A percentile compares a stretch with the other conserved stretches of the same genome.
phyloP scores from a whole-genome alignment of 2,329 filamentous ascomycete species.

The Cercospora janseana region DNA sequence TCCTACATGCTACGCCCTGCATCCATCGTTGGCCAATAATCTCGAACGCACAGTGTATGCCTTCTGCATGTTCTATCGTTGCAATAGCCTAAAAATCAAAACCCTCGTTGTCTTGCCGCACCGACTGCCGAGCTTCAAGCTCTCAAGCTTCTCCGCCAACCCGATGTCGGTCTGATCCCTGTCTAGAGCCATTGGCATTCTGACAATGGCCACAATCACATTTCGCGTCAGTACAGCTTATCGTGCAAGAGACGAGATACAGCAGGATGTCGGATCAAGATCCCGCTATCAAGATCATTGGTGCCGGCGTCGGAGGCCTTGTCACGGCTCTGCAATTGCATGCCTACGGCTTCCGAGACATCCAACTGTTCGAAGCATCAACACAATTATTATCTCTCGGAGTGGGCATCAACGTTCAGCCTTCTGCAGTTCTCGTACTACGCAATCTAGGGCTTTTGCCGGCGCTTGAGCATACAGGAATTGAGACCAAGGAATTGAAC shows the following conservation, averaged over 20 bases:
- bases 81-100: background rate
- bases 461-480: slow-evolving; percentile 42
- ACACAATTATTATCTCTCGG: slow-evolving; percentile 45
- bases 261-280: slow-evolving; percentile 10
- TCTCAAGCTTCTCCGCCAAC: slow-evolving; percentile 4
- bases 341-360: slow-evolving; percentile 50
- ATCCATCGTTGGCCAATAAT: too few relatives aligned
- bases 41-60: too few relatives aligned
- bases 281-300: slow-evolving; percentile 46
- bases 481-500: slow-evolving; percentile 46
- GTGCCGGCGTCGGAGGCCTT: slow-evolving; percentile 53
- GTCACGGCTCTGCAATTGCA: slow-evolving; percentile 56
- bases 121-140: slow-evolving; percentile 6
- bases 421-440: slow-evolving; percentile 47
- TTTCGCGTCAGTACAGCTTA: too few relatives aligned
- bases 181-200: background rate
- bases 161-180: slow-evolving; percentile 1
- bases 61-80: too few relatives aligned
- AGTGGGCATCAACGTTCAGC: slow-evolving; percentile 50
- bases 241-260: too few relatives aligned
- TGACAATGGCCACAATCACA: background rate
- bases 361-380: slow-evolving; percentile 46
- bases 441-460: slow-evolving; percentile 46
- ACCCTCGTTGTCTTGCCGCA: background rate
- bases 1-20: too few relatives aligned